A percentile compares a stretch with the other conserved stretches of the same genome.
phyloP scores from a whole-genome alignment of 78 protist genomes.

The Chrysochromulina tobinii region DNA sequence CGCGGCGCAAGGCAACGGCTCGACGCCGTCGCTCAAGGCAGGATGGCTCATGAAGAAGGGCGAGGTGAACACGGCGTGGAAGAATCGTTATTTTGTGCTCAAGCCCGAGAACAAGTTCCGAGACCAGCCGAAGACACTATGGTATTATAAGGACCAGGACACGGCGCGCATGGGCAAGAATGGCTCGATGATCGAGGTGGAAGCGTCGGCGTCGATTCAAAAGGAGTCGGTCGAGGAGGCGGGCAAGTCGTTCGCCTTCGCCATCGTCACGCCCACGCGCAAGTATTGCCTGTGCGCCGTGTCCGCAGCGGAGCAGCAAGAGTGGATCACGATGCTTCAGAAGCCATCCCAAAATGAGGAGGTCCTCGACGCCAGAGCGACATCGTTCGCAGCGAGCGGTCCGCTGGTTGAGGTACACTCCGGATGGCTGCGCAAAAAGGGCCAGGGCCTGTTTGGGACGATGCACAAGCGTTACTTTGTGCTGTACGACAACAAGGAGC shows the following conservation, averaged over 20 bases:
- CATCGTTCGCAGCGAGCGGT: background rate
- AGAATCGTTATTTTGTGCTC: background rate
- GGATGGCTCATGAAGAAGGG: background rate
- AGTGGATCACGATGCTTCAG: background rate
- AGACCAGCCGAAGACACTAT: background rate
- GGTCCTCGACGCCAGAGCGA: too few species aligned
- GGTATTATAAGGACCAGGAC: background rate
- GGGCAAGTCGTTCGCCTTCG: background rate
- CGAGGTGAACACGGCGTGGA: constrained; percentile 4
- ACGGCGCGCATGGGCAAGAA: background rate
- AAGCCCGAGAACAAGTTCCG: background rate
- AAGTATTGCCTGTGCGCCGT: background rate
- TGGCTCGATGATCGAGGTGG: background rate
- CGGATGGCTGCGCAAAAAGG: background rate
- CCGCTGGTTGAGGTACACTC: background rate
- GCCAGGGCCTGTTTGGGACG: background rate
- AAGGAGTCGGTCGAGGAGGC: background rate
- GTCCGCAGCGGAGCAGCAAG: background rate
- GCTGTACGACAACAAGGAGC: background rate
- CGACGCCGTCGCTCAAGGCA: background rate
- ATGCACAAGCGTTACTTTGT: background rate
- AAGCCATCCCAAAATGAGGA: background rate
- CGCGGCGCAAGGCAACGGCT: background rate
- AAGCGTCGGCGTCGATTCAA: background rate
- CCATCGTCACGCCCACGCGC: background rate